phyloP scores from a whole-genome alignment of 2,329 filamentous ascomycete genomes.

The Madurella fahalii region DNA sequence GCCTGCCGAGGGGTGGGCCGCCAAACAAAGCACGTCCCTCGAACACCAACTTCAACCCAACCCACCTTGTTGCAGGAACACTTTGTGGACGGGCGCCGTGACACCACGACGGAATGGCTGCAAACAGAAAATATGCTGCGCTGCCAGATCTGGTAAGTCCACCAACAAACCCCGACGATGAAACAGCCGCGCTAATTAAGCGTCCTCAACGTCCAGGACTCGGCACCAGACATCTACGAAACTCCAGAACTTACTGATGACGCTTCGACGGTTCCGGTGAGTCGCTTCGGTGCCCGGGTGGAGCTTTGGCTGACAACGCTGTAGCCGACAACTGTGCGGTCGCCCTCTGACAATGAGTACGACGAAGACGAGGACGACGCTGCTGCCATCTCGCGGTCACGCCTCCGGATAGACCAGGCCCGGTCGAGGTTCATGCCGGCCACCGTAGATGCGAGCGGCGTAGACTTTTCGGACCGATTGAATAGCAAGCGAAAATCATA shows the following conservation, averaged over 20 bases:
- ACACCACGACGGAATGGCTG: slow-evolving; percentile 51
- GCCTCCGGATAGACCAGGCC: slow-evolving; percentile 73
- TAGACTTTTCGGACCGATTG: slow-evolving; percentile 88
- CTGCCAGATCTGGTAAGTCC: slow-evolving; percentile 68
- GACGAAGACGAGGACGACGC: slow-evolving; percentile 58
- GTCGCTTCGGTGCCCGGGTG: slow-evolving; percentile 26
- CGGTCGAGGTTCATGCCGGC: slow-evolving; percentile 74
- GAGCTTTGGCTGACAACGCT: slow-evolving; percentile 20
- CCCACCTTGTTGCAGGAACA: neutral
- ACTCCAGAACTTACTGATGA: slow-evolving; percentile 91
- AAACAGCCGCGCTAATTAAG: slow-evolving; percentile 15
- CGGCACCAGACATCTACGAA: slow-evolving; percentile 92
- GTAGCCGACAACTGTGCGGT: slow-evolving; percentile 53
- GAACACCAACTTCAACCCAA: neutral
- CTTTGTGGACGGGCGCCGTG: slow-evolving; percentile 1
- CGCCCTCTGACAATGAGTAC: slow-evolving; percentile 59
- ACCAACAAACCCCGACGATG: neutral
- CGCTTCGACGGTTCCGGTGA: slow-evolving; percentile 76
- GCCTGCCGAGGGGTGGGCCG: neutral
- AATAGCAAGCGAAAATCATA: slow-evolving; percentile 80
- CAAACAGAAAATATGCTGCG: slow-evolving; percentile 77
- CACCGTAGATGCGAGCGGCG: slow-evolving; percentile 69
- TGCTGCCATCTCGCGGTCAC: slow-evolving; percentile 69
- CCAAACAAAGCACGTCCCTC: neutral
- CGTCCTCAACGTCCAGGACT: slow-evolving; percentile 56